Percentiles rank a stretch among this genome's conserved stretches.
phyloP scores from a whole-genome alignment of 257 asterid species.

The Marsdenia floribunda region DNA sequence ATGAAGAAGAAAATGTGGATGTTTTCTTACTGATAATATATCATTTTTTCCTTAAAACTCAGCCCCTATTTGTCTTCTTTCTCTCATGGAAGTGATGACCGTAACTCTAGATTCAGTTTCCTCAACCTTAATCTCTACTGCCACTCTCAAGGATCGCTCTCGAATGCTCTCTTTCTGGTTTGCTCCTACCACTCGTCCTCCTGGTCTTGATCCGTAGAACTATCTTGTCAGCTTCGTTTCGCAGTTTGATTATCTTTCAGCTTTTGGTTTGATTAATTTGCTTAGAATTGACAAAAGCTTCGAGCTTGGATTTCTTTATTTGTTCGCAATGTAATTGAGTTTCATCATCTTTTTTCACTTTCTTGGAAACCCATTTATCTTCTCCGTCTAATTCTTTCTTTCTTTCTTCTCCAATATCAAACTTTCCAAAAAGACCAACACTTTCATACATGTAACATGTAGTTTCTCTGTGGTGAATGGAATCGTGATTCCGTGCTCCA shows the following conservation, averaged over 20 bases:
- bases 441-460: neutral
- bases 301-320: neutral
- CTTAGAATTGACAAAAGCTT: neutral
- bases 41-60: conserved; percentile 16
- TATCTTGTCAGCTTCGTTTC: neutral
- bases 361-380: conserved; percentile 1
- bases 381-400: neutral
- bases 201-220: conserved; percentile 77
- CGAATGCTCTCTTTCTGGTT: conserved; percentile 73
- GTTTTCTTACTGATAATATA: conserved; percentile 26
- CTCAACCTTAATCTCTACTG: conserved; percentile 27
- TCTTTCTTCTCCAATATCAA: neutral
- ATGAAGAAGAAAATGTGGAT: conserved; percentile 45
- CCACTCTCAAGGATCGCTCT: conserved; percentile 36
- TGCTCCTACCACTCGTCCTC: conserved; percentile 88
- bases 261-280: neutral
- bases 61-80: conserved; percentile 19
- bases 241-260: neutral
- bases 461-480: neutral
- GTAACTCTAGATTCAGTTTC: conserved; percentile 31
- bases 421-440: neutral
- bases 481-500: neutral
- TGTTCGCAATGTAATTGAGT: neutral
- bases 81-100: conserved; percentile 32
- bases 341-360: conserved; percentile 6